Evolutionary conservation across 2,329 filamentous ascomycete species (phyloP), one percentile per base, ranked within the genome.

Genomic region (Diaporthe eres): DNA sequence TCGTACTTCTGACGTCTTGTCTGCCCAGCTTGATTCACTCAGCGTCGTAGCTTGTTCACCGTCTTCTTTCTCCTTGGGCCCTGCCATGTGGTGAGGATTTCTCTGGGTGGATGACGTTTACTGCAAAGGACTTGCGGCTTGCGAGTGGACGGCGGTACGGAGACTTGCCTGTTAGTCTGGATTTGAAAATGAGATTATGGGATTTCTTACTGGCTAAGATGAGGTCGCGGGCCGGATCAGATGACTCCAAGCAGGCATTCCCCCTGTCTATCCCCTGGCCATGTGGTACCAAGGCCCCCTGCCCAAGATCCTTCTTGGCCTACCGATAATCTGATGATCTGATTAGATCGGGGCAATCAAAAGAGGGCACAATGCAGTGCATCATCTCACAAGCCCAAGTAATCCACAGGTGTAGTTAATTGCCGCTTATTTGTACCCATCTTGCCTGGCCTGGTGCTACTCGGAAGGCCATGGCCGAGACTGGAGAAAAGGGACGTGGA

Each of bases 271-370:
- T 31, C 3, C 63, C 12, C 31, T 47, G 44, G 13, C n/a, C 31
- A 22, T 5, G 9, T 25, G 9, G 15, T n/a, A 9, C 42, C n/a
- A 4, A 49, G n/a, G 25, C 17, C 13, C 39, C 25, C 25, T 28
- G 9, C 42, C 61, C 7, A 6, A 55, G 65, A 51, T 70, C 44
- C 34, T 55, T 22, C 51, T 71, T 25, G 19, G 4, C 44, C 25
- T n/a, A 37, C 13, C 17, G 17, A 19, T 10, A 72, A 72, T 72
- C 71, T 72, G 71, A 72, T 72, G 71, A 72, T 72, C 71, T 72
- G 57, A 72, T 72, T 72, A 72, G 71, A 72, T 72, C 31, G 39
- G 17, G 31, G 15, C 44, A 10, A 61, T 58, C 53, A 72, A 60
- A n/a, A 60, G 42, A 25, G 25, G 37, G 51, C 25, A 31, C 19